These are phyloP conservation scores for Aspergillus avenaceus DNA, from an alignment of 495 filamentous ascomycete species.

Conservation along the genomic window DNA sequence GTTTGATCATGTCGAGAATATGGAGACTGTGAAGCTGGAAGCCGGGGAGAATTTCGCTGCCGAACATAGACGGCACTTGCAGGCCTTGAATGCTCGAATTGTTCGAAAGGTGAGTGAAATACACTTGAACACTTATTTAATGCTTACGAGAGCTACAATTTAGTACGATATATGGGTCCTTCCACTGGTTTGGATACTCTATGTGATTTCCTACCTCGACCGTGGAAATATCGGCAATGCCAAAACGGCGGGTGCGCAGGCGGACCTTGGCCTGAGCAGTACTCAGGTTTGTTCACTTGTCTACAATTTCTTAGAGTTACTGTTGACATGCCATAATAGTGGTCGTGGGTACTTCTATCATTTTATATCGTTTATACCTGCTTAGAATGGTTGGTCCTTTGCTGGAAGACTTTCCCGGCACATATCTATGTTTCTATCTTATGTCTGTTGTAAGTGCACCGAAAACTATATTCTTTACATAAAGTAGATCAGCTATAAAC, in stretches of 20 bases:
- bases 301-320: no score
- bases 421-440: conserved; percentile 32
- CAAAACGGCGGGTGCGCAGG: conserved; percentile 46
- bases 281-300: no score
- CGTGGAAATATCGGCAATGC: conserved; percentile 55
- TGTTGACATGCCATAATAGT: no score
- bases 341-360: conserved; percentile 63
- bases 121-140: no score
- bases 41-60: no score
- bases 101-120: no score
- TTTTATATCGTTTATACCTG: conserved; percentile 53
- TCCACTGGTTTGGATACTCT: conserved; percentile 26
- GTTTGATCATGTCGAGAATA: no score
- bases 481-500: no score
- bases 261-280: conserved; percentile 42
- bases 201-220: conserved; percentile 26
- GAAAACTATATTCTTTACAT: background rate
- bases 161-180: conserved; percentile 26
- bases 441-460: conserved; percentile 34
- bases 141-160: no score
- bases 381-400: conserved; percentile 27
- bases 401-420: conserved; percentile 57
- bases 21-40: no score
- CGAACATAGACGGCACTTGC: no score
- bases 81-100: no score